phyloP scores from a whole-genome alignment of 129 eudicot genomes.

The Glebionis coronaria region DNA sequence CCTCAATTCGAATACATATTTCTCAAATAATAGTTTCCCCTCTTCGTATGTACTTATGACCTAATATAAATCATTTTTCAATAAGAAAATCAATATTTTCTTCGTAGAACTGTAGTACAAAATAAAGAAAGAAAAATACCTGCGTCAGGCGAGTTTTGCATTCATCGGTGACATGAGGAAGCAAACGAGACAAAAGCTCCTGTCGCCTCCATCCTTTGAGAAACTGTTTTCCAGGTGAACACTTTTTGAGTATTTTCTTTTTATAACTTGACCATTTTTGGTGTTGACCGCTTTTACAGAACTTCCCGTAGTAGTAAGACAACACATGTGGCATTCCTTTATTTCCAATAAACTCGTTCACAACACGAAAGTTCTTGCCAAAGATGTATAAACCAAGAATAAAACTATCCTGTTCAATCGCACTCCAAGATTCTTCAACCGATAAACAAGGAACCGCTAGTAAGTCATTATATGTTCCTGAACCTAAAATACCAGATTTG shows the following conservation, averaged over 20 bases:
- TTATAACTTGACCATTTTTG: constrained; percentile 42
- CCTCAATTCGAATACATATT: constrained; percentile 46
- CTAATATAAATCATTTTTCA: constrained; percentile 27
- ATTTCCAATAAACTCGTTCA: constrained; percentile 42
- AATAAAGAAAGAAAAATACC: constrained; percentile 26
- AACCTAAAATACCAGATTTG: constrained; percentile 15
- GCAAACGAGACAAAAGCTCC: too few species aligned
- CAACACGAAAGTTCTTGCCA: constrained; percentile 52
- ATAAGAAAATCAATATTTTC: not conserved
- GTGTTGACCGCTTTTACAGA: constrained; percentile 38
- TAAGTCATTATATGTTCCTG: constrained; percentile 2
- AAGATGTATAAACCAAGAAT: constrained; percentile 57
- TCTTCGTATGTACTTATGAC: constrained; percentile 35
- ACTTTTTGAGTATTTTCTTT: constrained; percentile 37
- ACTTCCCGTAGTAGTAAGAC: constrained; percentile 45
- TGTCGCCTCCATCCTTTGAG: too few species aligned
- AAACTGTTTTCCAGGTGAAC: constrained; percentile 45
- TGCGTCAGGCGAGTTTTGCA: constrained; percentile 42
- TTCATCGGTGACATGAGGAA: too few species aligned
- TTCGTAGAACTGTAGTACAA: not conserved
- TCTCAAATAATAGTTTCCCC: constrained; percentile 47
- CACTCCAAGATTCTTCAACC: constrained; percentile 40
- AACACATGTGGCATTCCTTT: constrained; percentile 41
- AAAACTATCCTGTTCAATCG: constrained; percentile 43
- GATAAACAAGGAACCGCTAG: constrained; percentile 39